A percentile compares a stretch with the other conserved stretches of the same genome.
Conservation (phyloP, 2,329 filamentous ascomycete species). For the Talaromyces sp. region DNA sequence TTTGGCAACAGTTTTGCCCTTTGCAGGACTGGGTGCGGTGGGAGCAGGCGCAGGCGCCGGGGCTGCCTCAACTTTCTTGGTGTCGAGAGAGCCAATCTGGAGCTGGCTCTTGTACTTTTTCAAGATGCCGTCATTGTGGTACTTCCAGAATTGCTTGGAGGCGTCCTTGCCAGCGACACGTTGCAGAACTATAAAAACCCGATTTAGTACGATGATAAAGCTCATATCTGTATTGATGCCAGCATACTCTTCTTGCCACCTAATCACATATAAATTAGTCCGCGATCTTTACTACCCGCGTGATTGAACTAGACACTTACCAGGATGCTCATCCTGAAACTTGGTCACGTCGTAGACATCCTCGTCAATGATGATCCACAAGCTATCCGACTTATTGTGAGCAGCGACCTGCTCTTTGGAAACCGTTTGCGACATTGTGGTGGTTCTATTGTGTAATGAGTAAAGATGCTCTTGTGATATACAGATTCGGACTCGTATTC, state of each 20-base stretch:
- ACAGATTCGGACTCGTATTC: not conserved
- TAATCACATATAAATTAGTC: constrained; percentile 19
- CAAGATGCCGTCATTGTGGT: constrained; percentile 58
- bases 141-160: constrained; percentile 66
- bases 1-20: constrained; percentile 53
- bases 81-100: constrained; percentile 72
- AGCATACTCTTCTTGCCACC: constrained; percentile 69
- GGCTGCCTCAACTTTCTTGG: constrained; percentile 65
- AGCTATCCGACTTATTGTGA: constrained; percentile 81
- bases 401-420: constrained; percentile 79
- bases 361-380: constrained; percentile 89
- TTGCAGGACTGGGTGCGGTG: constrained; percentile 50
- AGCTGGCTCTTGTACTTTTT: constrained; percentile 62
- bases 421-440: constrained; percentile 81
- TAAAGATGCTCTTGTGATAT: not conserved
- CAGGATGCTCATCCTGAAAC: constrained; percentile 78
- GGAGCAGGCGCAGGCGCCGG: constrained; percentile 50
- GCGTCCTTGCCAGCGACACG: constrained; percentile 65
- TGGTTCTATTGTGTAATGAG: not conserved
- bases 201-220: not conserved
- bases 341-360: constrained; percentile 94
- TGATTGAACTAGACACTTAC: constrained; percentile 26
- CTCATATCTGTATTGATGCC: not conserved
- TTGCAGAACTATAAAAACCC: constrained; percentile 52
- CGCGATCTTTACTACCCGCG: not conserved